Conservation (phyloP, 768 basidiomycete species). For the Suillus luteus region DNA sequence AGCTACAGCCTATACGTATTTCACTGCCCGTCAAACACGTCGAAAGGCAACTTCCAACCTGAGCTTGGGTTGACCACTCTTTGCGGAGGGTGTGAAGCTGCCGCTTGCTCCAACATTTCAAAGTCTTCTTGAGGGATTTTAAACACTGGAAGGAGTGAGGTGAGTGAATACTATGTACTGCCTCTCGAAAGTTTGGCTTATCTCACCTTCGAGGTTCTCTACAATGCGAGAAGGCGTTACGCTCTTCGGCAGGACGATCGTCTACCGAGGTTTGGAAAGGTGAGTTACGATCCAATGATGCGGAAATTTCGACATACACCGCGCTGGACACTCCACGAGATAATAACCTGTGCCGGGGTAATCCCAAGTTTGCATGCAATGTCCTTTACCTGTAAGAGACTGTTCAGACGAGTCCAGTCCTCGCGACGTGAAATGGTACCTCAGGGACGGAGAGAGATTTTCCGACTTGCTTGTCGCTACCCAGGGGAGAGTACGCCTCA, state of each 20-base stretch:
- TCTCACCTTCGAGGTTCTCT: conserved; percentile 69
- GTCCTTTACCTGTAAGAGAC: conserved; percentile 43
- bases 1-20: background rate
- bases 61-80: conserved; percentile 61
- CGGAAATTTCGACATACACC: conserved; percentile 47
- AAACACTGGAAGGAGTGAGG: conserved; percentile 23
- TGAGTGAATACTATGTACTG: background rate
- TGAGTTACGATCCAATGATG: background rate
- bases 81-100: conserved; percentile 51
- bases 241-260: conserved; percentile 76
- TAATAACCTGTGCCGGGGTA: conserved; percentile 73
- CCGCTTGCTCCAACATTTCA: conserved; percentile 42
- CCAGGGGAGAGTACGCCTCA: conserved; percentile 79
- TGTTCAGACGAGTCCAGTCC: background rate
- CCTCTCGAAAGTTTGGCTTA: background rate
- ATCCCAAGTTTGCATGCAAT: conserved; percentile 65
- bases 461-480: conserved; percentile 58
- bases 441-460: conserved; percentile 60
- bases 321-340: conserved; percentile 78
- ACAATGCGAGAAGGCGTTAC: conserved; percentile 66
- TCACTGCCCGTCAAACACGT: conserved; percentile 58
- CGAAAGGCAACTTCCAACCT: conserved; percentile 58
- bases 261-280: conserved; percentile 36
- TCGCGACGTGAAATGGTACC: conserved; percentile 29
- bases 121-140: conserved; percentile 41